A percentile compares a stretch with the other conserved stretches of the same genome.
Conservation (phyloP, 352 stramenopile genomes). For the Phytophthora colocasiae region DNA sequence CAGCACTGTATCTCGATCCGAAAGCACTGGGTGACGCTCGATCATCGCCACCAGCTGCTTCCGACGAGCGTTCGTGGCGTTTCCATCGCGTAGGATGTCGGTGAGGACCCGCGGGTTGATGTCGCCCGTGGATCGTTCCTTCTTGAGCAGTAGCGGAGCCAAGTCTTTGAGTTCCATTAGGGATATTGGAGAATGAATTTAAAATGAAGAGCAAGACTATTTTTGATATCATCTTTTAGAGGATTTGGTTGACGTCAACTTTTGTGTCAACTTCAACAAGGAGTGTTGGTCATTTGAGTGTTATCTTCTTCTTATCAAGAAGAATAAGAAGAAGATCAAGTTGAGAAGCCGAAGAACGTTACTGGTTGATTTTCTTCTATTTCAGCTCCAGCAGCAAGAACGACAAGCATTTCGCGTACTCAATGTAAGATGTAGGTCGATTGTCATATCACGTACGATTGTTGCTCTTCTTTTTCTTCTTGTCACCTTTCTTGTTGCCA, state of each 20-base stretch:
- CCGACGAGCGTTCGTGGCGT: slow-evolving; percentile 12
- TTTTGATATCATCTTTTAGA: slow-evolving; percentile 1
- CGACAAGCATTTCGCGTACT: too few relatives aligned
- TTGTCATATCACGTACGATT: too few relatives aligned
- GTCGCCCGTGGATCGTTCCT: slow-evolving; percentile 17
- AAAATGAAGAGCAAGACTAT: not conserved
- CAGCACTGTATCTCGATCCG: slow-evolving; percentile 28
- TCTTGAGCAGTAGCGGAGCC: slow-evolving; percentile 23
- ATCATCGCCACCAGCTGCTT: slow-evolving; percentile 19
- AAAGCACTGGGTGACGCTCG: slow-evolving; percentile 21
- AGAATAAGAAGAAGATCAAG: too few relatives aligned
- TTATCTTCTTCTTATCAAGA: too few relatives aligned
- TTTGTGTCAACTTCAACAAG: too few relatives aligned
- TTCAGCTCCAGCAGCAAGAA: too few relatives aligned
- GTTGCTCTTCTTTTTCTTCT: too few relatives aligned
- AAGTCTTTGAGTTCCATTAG: slow-evolving; percentile 33
- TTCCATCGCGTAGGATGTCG: slow-evolving; percentile 17
- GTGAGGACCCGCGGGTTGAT: slow-evolving; percentile 14
- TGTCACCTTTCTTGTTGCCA: too few relatives aligned
- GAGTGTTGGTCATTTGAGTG: too few relatives aligned
- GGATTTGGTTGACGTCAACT: slow-evolving; percentile 4
- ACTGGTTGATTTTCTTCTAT: too few relatives aligned
- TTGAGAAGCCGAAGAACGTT: too few relatives aligned
- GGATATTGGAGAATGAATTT: not conserved
- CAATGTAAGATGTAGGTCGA: too few relatives aligned